Conservation (phyloP, 257 asterid species). For the Lantana camara region DNA sequence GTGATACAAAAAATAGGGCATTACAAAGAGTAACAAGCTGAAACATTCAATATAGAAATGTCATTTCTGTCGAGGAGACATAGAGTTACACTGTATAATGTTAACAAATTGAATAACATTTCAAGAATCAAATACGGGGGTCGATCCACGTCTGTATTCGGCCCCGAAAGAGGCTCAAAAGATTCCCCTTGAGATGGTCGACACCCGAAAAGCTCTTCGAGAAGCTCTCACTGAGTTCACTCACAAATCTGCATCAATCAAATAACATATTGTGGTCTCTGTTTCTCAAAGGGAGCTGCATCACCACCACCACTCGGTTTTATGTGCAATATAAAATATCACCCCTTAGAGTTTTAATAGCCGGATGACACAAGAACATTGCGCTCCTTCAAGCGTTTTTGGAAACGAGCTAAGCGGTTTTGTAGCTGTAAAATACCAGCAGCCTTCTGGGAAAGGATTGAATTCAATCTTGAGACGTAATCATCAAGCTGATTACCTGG, state of each 20-base stretch:
- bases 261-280: slow-evolving; percentile 2
- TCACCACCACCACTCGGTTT: slow-evolving; percentile 5
- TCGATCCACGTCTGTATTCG: slow-evolving; percentile 5
- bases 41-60: slow-evolving; percentile 21
- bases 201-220: neutral
- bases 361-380: slow-evolving; percentile 85
- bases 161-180: slow-evolving; percentile 22
- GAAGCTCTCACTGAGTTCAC: neutral
- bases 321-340: slow-evolving; percentile 15
- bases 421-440: slow-evolving; percentile 82
- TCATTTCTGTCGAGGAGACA: slow-evolving; percentile 22
- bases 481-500: slow-evolving; percentile 91
- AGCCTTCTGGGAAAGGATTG: slow-evolving; percentile 92
- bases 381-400: slow-evolving; percentile 82
- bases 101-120: slow-evolving; percentile 30
- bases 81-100: slow-evolving; percentile 32
- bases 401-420: slow-evolving; percentile 82
- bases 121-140: slow-evolving; percentile 28
- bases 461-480: slow-evolving; percentile 70
- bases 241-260: slow-evolving; percentile 18
- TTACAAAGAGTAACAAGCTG: neutral
- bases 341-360: slow-evolving; percentile 36
- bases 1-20: neutral
- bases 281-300: slow-evolving; percentile 24
- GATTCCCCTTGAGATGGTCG: slow-evolving; percentile 19